Evolutionary conservation across 345 rosid species (phyloP).

Genomic region (Pistacia integerrima): DNA sequence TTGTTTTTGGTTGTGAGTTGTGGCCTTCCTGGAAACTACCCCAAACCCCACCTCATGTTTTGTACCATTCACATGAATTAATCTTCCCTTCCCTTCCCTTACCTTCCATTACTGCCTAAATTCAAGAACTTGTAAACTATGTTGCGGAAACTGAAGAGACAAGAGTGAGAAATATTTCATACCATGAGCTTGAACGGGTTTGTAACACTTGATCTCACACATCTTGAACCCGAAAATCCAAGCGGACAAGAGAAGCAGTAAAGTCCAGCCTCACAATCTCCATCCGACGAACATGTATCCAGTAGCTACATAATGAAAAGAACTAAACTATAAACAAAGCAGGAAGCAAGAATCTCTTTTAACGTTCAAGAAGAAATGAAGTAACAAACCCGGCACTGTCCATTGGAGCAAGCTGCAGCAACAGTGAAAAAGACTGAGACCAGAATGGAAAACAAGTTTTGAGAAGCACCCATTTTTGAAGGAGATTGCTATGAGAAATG

Average conservation of each 20-base stretch:
- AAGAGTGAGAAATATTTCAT: background rate
- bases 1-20: background rate
- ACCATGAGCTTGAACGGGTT: conserved; percentile 71
- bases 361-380: background rate
- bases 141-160: background rate
- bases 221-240: conserved; percentile 56
- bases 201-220: conserved; percentile 54
- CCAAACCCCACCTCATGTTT: background rate
- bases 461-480: conserved; percentile 29
- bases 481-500: background rate
- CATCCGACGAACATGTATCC: conserved; percentile 53
- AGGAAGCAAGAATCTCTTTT: background rate
- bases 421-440: conserved; percentile 21
- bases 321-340: background rate
- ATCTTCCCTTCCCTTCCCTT: too few relatives aligned
- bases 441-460: conserved; percentile 20
- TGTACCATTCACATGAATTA: too few relatives aligned
- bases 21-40: conserved; percentile 19
- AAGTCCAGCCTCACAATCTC: conserved; percentile 64
- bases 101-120: too few relatives aligned
- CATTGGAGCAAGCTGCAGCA: conserved; percentile 44
- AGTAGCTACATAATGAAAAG: conserved; percentile 35
- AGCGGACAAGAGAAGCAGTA: conserved; percentile 53
- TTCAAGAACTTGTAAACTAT: too few relatives aligned
- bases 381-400: conserved; percentile 53